Base-by-base conservation (phyloP, 2,329 filamentous ascomycete genomes). In the Alternaria alternata region DNA sequence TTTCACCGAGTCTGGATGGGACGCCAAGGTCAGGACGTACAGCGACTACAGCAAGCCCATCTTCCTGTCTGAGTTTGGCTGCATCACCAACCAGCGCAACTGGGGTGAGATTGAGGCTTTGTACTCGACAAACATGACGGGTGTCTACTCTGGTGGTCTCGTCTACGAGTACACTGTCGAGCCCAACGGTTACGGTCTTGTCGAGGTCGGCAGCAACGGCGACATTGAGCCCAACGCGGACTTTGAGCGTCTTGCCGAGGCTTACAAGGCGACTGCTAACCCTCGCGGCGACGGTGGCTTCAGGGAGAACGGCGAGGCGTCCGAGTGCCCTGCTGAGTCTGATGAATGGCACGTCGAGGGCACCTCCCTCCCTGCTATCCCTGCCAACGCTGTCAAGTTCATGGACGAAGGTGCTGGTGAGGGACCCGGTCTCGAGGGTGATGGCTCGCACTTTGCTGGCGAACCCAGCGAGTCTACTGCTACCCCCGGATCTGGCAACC, bases 51-150 rank as follows among this genome's bases (percentile, higher is more conserved):
- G 70, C 66, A 74, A 74, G 57, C 77, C 77, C 47, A 70, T 97
- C 75, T 97, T 97, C 87, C 86, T 98, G 55, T 97, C 94, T 48
- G 95, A 98, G 80, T 98, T 91, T 78, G 94, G 94, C 63, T 98
- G 94, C 84, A 89, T 87, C 80, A 90, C 87, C 78, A 93, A 92
- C 84, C 87, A 84, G 59, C 93, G 94, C 69, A 83, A 90, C 72
- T 99, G 96, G 77, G 84, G 88, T 56, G 94, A 97, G 82, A 82
- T 97, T 51, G 80, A 80, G 39, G 84, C 94, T 46, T 84, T 99
- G 57, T 98, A 97, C 89, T 87, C 82, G 78, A 81, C 80, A 16
- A 79, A 97, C 61, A 98, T 98, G 94, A 93, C 91, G 9, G 67
- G 79, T 18, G 93, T 97, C 73, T 98, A 97, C 87, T 97, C 94